Conservation (phyloP, 2,329 filamentous ascomycete genomes). For the Colletotrichum melonis region DNA sequence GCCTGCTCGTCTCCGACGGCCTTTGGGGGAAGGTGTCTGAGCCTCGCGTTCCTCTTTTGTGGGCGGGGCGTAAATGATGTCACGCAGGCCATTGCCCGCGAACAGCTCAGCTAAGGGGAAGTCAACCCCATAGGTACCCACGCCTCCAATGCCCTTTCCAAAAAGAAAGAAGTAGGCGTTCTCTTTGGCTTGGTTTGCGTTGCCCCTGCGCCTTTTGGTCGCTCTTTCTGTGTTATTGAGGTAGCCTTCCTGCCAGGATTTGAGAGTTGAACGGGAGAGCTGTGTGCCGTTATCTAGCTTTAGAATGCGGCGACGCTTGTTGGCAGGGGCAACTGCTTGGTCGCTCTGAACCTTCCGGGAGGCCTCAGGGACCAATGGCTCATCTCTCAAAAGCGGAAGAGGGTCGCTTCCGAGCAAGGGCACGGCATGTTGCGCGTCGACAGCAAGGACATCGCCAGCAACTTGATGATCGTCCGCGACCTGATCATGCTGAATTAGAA, state of each 20-base stretch:
- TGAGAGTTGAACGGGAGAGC: conserved; percentile 1
- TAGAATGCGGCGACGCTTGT: not conserved
- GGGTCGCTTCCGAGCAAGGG: conserved; percentile 1
- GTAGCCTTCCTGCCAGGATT: conserved; percentile 55
- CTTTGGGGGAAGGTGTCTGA: conserved; percentile 36
- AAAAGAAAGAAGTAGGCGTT: conserved; percentile 54
- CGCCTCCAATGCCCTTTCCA: conserved; percentile 50
- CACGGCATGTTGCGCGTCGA: not conserved
- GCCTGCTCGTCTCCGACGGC: conserved; percentile 54
- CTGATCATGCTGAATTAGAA: conserved; percentile 28
- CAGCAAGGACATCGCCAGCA: not conserved
- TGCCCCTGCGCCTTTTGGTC: conserved; percentile 36
- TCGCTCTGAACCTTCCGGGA: not conserved
- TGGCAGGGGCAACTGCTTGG: not conserved
- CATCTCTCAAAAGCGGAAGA: not conserved
- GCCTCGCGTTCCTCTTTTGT: conserved; percentile 36
- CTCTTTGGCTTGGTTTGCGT: conserved; percentile 52
- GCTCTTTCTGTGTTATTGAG: conserved; percentile 46
- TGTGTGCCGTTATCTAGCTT: not conserved
- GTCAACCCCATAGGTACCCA: conserved; percentile 45
- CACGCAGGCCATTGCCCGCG: conserved; percentile 56
- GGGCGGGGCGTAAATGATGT: conserved; percentile 48
- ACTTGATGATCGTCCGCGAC: not conserved
- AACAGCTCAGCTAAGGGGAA: conserved; percentile 61
- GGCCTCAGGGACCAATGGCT: not conserved